Base-by-base conservation (phyloP, 179 eudicot genomes). In the Corrigiola litoralis region DNA sequence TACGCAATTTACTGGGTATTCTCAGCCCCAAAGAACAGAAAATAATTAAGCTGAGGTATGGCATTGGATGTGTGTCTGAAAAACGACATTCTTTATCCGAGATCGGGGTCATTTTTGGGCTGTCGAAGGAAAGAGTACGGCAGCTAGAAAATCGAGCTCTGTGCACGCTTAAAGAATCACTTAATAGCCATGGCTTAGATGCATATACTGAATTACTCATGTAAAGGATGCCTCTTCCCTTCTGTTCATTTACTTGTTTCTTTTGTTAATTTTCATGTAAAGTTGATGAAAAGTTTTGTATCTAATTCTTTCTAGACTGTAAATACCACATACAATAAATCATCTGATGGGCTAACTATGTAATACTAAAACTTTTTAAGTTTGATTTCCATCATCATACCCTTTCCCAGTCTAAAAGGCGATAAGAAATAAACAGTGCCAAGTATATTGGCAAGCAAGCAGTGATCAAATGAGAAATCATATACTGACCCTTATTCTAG, bases 91-190 rank as follows among this genome's bases (percentile, higher is more conserved):
- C 90, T 3, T 79, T 92, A 16, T 74, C 92, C 6, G 98, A 85
- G 59, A 87, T 92, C 21, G 98, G 96, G 58, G 75, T 32, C 36
- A 65, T 76, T 63, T 77, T 82, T 72, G 96, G 95, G 60, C 61
- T 92, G 65, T 84, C 92, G 1, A 89, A 89, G 81, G 98, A 92
- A 72, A 86, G 96, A 70, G 81, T 89, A 46, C 68, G 98, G 47
- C 96, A 92, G 66, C 63, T 92, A 72, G 96, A 92, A 75, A 84
- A 78, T 65, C 80, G 86, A 67, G 95, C 98, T 27, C 34, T 92
- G 55, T 45, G 77, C 71, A 87, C 84, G 79, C 89, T 92, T 61
- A 87, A 78, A 81, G 91, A 84, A 68, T 75, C 67, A 41, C 81
- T 89, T 33, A 56, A 52, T 58, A 77, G 76, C 69, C 88, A 92